Conservation (phyloP, 2,329 filamentous ascomycete genomes). For the Aspergillus chevalieri region DNA sequence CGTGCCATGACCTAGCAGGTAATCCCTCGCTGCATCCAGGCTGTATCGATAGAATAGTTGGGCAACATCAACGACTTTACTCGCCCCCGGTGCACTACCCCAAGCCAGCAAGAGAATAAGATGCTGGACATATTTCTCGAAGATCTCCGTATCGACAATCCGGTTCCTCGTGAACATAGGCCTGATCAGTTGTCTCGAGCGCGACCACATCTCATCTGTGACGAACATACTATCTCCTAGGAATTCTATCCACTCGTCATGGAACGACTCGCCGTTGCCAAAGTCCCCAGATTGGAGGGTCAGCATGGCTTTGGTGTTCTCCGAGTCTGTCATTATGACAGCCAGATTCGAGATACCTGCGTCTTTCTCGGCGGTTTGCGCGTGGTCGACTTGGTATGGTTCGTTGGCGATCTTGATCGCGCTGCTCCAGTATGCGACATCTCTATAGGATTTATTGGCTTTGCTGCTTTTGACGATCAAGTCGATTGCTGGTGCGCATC, state of each 20-base stretch:
- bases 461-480: slow-evolving; percentile 55
- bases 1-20: slow-evolving; percentile 71
- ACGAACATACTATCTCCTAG: slow-evolving; percentile 80
- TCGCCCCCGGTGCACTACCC: slow-evolving; percentile 25
- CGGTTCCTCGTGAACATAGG: slow-evolving; percentile 85
- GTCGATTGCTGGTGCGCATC: slow-evolving; percentile 53
- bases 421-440: slow-evolving; percentile 56
- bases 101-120: slow-evolving; percentile 63
- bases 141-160: slow-evolving; percentile 73
- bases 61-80: slow-evolving; percentile 59
- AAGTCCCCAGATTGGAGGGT: slow-evolving; percentile 80
- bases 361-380: slow-evolving; percentile 25
- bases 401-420: slow-evolving; percentile 40
- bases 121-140: slow-evolving; percentile 71
- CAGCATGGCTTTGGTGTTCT: slow-evolving; percentile 88
- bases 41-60: slow-evolving; percentile 79
- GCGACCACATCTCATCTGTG: slow-evolving; percentile 77
- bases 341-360: slow-evolving; percentile 43
- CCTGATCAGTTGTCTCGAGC: slow-evolving; percentile 73
- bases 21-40: slow-evolving; percentile 78
- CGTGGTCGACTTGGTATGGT: slow-evolving; percentile 19
- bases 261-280: slow-evolving; percentile 71
- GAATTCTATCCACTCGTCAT: slow-evolving; percentile 69
- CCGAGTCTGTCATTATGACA: slow-evolving; percentile 72
- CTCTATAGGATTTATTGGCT: slow-evolving; percentile 48